Base-by-base conservation (phyloP, 306 rosid genomes). In the Lotus japonicus region DNA sequence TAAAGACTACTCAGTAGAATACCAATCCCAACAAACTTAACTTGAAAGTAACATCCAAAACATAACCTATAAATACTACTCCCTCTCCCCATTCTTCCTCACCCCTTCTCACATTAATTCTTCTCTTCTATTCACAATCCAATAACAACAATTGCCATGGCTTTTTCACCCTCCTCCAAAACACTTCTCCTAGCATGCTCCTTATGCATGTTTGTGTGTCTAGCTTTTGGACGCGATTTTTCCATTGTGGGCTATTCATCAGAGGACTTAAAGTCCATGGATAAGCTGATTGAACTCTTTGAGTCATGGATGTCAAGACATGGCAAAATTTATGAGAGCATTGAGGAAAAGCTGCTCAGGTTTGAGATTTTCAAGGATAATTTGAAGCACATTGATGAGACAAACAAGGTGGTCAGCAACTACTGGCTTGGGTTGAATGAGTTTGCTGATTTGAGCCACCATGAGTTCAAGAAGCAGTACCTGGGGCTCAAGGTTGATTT, bases 341-440 rank as follows among this genome's bases (percentile, higher is more conserved):
- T 85, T 16, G 95, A 85, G 81, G 95, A 85, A n/a, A 88, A 88
- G 44, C 69, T 79, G 9, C 86, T 64, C 0, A 78, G 95, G 73
- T 88, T 88, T 36, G 95, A 85, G 46, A 54, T 88, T 18, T 88
- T 88, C 58, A 82, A 85, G 79, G 91, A 88, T 52, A 85, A 88
- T 68, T 45, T 88, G 17, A 77, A 80, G 44, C 89, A 88, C 77
- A 84, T 88, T 2, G 89, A 85, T 6, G 89, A 84, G 48, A 82
- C 67, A 8, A 88, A 86, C 66, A 82, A 78, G 75, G 54, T 46
- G 31, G 77, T 78, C 17, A 84, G 38, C 26, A 88, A 80, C 79
- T 88, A 80, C 62, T 84, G 91, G 91, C 87, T 88, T 23, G 95
- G 95, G 10, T 55, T 88, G 31, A 88, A 85, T 15, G 89, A 88